phyloP scores from a whole-genome alignment of 306 rosid species.

The Morella rubra region DNA sequence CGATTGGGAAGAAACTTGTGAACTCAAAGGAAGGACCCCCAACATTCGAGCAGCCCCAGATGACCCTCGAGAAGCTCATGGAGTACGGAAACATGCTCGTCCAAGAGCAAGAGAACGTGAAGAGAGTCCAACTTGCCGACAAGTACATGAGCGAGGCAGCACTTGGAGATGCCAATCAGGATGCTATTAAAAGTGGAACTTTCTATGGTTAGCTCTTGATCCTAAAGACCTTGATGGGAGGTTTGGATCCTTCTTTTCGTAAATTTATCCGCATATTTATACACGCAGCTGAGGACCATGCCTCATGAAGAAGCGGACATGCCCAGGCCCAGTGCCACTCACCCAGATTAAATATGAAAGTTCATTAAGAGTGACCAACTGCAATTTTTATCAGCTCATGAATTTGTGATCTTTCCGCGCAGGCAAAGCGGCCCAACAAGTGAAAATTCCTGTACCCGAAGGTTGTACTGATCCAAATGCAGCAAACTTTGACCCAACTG shows the following conservation, averaged over 20 bases:
- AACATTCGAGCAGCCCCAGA: constrained; percentile 63
- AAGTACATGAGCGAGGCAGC: constrained; percentile 73
- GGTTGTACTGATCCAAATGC: constrained; percentile 76
- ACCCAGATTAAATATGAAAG: not conserved
- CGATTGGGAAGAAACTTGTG: constrained; percentile 62
- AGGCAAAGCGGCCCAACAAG: constrained; percentile 84
- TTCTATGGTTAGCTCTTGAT: constrained; percentile 53
- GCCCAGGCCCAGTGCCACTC: not conserved
- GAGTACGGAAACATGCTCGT: constrained; percentile 79
- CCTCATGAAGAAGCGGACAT: not conserved
- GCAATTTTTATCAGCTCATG: not conserved
- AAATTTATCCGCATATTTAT: not conserved
- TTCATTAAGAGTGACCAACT: not conserved
- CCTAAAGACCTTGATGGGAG: constrained; percentile 32
- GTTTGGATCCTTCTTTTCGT: constrained; percentile 28
- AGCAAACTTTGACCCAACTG: constrained; percentile 69
- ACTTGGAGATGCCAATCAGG: constrained; percentile 73
- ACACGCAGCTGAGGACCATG: not conserved
- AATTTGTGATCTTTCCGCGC: constrained; percentile 17
- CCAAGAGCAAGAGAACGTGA: constrained; percentile 73
- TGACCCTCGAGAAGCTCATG: constrained; percentile 49
- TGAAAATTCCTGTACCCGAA: constrained; percentile 58
- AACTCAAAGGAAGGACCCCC: constrained; percentile 83
- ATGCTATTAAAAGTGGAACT: constrained; percentile 53
- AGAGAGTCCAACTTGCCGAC: constrained; percentile 78